Percentiles rank a stretch among this genome's conserved stretches.
Evolutionary conservation across 179 eudicot species (phyloP).

Genomic region (Spinacia oleracea): DNA sequence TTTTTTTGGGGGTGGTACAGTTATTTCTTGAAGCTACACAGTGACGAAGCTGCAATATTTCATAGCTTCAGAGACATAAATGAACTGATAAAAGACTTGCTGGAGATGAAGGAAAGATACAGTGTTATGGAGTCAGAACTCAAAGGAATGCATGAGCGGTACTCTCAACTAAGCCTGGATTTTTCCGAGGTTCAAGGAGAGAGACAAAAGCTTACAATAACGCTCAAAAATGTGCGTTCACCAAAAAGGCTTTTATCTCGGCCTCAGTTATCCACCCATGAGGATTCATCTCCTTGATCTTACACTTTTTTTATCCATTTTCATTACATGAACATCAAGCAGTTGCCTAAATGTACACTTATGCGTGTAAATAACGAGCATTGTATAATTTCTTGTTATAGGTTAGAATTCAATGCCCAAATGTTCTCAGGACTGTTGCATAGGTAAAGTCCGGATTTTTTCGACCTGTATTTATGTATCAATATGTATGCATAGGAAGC

Average conservation of each 20-base stretch:
- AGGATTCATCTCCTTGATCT: constrained; percentile 27
- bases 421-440: constrained; percentile 19
- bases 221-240: constrained; percentile 65
- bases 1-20: no score
- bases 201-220: constrained; percentile 83
- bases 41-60: constrained; percentile 82
- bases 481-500: constrained; percentile 18
- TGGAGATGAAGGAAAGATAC: constrained; percentile 71
- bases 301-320: constrained; percentile 3
- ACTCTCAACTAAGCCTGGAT: constrained; percentile 85
- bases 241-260: constrained; percentile 43
- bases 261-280: constrained; percentile 28
- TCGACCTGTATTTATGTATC: constrained; percentile 21
- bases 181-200: constrained; percentile 99
- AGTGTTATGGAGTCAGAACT: constrained; percentile 64
- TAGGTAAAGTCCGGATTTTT: constrained; percentile 19
- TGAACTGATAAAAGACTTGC: constrained; percentile 83
- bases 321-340: background rate
- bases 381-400: constrained; percentile 21
- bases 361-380: constrained; percentile 31
- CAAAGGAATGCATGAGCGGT: constrained; percentile 82
- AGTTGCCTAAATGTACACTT: background rate
- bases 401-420: constrained; percentile 14
- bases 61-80: constrained; percentile 92
- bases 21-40: constrained; percentile 84